Base-by-base conservation (phyloP, 441 rosid species). In the Monsonia emarginata region DNA sequence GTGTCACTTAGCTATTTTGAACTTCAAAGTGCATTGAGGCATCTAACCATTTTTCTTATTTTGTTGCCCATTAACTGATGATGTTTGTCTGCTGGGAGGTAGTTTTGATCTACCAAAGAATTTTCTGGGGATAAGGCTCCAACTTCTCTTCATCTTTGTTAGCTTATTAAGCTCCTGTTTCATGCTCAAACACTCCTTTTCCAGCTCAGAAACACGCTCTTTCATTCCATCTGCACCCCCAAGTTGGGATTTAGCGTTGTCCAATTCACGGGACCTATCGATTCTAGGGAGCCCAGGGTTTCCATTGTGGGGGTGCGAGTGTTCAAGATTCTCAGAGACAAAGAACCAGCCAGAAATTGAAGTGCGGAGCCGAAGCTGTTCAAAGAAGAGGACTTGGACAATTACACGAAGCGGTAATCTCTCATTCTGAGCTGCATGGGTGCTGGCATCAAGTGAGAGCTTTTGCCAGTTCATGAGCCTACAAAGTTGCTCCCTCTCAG, bases 371-470 rank as follows among this genome's bases (percentile, higher is more conserved):
- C 93, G 73, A 64, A 93, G 86, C 73, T 93, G 98, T 75, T 93
- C 98, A 42, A 86, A 88, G 91, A 90, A 93, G 59, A 52, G 59
- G 27, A 52, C 59, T 52, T 52, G 59, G 28, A 52, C 59, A 10
- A 52, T 52, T 8, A 90, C 88, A 63, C 97, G 76, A 8, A 93
- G 82, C 0, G 98, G 98, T 48, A 93, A 83, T 79, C 96, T 86
- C 77, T 90, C 98, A 58, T 93, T 93, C 77, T 90, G 95, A 3
- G 98, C 86, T 36, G 98, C 98, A 67, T 93, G 98, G 16, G 96
- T 86, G 81, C 90, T 84, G 62, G 91, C 98, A 74, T 93, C 98
- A 19, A 93, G 31, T 32, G 98, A 90, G 10, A 93, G 92, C 73
- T 88, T 93, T 83, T 93, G 91, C 74, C 93, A 88, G 75, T 88